Evolutionary conservation across 345 rosid species (phyloP).

Genomic region (Anacardium occidentale): DNA sequence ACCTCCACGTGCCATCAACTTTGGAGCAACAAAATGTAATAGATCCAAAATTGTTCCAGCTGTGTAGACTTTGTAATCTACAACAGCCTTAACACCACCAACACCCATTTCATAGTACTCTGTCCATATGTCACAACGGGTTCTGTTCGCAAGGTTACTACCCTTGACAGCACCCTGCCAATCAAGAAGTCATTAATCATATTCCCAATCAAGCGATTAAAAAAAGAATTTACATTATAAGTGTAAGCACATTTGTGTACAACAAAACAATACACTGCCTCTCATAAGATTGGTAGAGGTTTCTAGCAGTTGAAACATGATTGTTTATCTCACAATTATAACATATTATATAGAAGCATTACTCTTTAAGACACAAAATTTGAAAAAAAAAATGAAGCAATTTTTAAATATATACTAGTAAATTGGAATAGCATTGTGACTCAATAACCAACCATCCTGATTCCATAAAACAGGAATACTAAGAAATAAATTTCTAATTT

Average conservation of each 20-base stretch:
- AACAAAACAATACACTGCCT: background rate
- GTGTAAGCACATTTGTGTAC: slow-evolving; percentile 3
- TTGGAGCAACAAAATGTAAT: slow-evolving; percentile 61
- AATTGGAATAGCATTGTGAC: background rate
- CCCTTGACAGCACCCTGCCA: slow-evolving; percentile 51
- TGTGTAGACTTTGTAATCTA: slow-evolving; percentile 52
- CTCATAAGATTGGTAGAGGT: background rate
- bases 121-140: slow-evolving; percentile 56
- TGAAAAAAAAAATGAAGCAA: background rate
- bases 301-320: background rate
- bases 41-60: slow-evolving; percentile 55
- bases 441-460: too few relatives aligned
- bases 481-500: background rate
- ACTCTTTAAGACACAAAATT: background rate
- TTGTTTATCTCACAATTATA: too few relatives aligned
- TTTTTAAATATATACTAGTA: background rate
- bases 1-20: slow-evolving; percentile 58
- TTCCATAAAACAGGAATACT: too few relatives aligned
- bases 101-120: slow-evolving; percentile 61
- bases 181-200: slow-evolving; percentile 4
- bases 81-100: slow-evolving; percentile 47
- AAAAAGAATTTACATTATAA: background rate
- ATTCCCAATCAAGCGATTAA: background rate
- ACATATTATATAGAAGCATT: background rate
- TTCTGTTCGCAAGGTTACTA: slow-evolving; percentile 29